Evolutionary conservation across 2,329 filamentous ascomycete genomes (phyloP).

Genomic region (Colletotrichum lindemuthianum): DNA sequence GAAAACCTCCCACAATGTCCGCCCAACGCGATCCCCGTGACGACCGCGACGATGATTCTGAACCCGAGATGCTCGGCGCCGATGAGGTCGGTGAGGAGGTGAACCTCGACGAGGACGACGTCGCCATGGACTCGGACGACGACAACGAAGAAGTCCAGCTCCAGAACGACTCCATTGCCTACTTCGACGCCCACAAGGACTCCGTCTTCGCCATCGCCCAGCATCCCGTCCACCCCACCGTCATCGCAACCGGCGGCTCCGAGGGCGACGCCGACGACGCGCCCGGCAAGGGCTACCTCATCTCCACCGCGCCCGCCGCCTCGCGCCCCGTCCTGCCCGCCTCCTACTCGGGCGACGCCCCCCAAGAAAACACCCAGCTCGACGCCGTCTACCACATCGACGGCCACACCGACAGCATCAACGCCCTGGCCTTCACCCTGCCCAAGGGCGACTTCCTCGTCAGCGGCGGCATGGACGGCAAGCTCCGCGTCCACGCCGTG

Average conservation of each 20-base stretch:
- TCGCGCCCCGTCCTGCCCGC: slow-evolving; percentile 76
- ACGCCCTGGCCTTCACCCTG: slow-evolving; percentile 84
- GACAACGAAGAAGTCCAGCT: slow-evolving; percentile 78
- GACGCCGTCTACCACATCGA: slow-evolving; percentile 77
- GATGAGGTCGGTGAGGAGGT: slow-evolving; percentile 85
- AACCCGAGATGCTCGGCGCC: slow-evolving; percentile 78
- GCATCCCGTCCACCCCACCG: slow-evolving; percentile 80
- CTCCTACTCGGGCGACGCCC: slow-evolving; percentile 71
- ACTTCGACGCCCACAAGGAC: slow-evolving; percentile 91
- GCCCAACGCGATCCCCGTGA: slow-evolving; percentile 18
- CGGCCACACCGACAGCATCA: slow-evolving; percentile 93
- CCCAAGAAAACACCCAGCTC: slow-evolving; percentile 63
- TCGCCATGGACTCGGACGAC: slow-evolving; percentile 82
- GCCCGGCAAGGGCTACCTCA: slow-evolving; percentile 84
- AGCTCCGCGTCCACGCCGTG: slow-evolving; percentile 75
- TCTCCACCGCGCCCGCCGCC: slow-evolving; percentile 76
- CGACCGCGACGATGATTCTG: slow-evolving; percentile 32
- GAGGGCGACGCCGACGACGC: slow-evolving; percentile 68
- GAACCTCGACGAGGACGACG: slow-evolving; percentile 67
- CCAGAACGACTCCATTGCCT: slow-evolving; percentile 91
- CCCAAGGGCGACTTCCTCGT: slow-evolving; percentile 85
- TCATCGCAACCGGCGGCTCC: slow-evolving; percentile 87
- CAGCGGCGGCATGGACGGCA: slow-evolving; percentile 89
- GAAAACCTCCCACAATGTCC: slow-evolving; percentile 23
- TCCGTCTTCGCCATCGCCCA: slow-evolving; percentile 95